Evolutionary conservation across 192 early-diverging fungal species (phyloP).

Genomic region (Mortierella hygrophila): DNA sequence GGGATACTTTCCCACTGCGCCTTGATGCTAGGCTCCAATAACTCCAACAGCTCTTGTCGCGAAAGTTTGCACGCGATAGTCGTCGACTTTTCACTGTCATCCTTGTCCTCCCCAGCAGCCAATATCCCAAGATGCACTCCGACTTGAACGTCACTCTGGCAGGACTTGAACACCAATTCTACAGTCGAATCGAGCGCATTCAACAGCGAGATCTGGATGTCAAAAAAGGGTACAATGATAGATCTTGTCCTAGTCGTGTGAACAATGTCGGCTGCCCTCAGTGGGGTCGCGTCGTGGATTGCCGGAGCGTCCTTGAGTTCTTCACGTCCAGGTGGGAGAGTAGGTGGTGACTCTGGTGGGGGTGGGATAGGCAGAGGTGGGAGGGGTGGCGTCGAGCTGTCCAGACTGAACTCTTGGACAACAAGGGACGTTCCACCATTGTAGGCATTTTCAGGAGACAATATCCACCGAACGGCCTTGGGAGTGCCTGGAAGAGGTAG

Average conservation of each 20-base stretch:
- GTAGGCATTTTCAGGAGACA: slow-evolving; percentile 33
- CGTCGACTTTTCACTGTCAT: not conserved
- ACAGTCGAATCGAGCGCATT: slow-evolving; percentile 24
- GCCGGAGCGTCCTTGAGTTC: not conserved
- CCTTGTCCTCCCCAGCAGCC: not conserved
- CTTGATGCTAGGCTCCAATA: slow-evolving; percentile 21
- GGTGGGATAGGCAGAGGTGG: slow-evolving; percentile 8
- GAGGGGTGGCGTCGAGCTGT: not conserved
- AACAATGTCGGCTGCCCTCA: not conserved
- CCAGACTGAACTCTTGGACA: slow-evolving; percentile 23
- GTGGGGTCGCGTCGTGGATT: not conserved
- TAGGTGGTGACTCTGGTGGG: not conserved
- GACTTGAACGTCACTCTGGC: slow-evolving; percentile 17
- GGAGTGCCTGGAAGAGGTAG: not conserved
- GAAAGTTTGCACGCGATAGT: not conserved
- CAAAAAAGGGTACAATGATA: slow-evolving; percentile 38
- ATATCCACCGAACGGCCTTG: slow-evolving; percentile 14
- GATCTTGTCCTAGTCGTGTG: slow-evolving; percentile 14
- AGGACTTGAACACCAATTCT: slow-evolving; percentile 32
- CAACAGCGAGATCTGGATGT: slow-evolving; percentile 24
- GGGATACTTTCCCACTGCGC: not conserved
- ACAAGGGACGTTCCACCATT: slow-evolving; percentile 37
- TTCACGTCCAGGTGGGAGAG: not conserved
- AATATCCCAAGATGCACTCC: slow-evolving; percentile 38
- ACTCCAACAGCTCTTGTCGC: not conserved